Conservation (phyloP, 345 rosid genomes). For the Orychophragmus violaceus region DNA sequence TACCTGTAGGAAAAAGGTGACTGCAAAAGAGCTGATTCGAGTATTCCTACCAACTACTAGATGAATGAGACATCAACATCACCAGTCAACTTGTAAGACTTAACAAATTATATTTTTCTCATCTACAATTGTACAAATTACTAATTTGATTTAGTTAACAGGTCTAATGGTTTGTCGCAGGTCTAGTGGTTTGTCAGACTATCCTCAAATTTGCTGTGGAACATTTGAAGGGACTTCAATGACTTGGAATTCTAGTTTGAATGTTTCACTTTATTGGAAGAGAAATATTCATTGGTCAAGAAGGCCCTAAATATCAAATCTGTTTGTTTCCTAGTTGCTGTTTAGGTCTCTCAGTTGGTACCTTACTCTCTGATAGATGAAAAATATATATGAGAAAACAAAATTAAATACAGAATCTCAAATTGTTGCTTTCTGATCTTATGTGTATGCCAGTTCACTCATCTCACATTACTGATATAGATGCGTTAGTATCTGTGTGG, state of each 20-base stretch:
- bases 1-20: conserved; percentile 80
- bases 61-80: conserved; percentile 24
- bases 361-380: conserved; percentile 13
- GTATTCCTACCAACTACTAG: conserved; percentile 86
- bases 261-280: conserved; percentile 5
- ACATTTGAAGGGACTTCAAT: conserved; percentile 18
- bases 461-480: not conserved
- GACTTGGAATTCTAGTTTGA: conserved; percentile 12
- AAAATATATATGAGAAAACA: not conserved
- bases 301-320: not conserved
- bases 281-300: conserved; percentile 12
- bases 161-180: not conserved
- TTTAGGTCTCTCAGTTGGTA: conserved; percentile 15
- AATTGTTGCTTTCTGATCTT: not conserved
- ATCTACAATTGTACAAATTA: not conserved
- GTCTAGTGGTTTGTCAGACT: conserved; percentile 10
- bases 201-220: not conserved
- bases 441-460: conserved; percentile 5
- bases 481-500: not conserved
- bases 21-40: conserved; percentile 66
- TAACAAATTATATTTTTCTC: not conserved
- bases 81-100: conserved; percentile 27
- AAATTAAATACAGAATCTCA: not conserved
- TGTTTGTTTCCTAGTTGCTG: conserved; percentile 15
- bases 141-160: not conserved